These are phyloP conservation scores for Debaryomycetaceae sp. DNA, from an alignment of 1,139 yeast species.

Conservation along the genomic window DNA sequence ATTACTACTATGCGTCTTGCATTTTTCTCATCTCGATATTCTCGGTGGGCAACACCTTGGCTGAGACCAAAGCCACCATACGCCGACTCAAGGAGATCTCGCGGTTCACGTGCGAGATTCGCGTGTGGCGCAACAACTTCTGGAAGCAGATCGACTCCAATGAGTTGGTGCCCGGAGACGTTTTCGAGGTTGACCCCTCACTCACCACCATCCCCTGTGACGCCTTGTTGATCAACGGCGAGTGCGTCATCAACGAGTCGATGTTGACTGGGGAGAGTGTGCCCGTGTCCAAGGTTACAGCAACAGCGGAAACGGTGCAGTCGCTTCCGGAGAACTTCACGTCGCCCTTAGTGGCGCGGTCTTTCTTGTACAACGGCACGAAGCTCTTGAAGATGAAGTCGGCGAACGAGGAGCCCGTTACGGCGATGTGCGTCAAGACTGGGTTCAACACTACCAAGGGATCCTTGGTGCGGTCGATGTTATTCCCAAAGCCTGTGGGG, in stretches of 20 bases:
- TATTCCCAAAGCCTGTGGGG: slow-evolving; percentile 91
- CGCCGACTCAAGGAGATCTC: slow-evolving; percentile 71
- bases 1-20: slow-evolving; percentile 90
- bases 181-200: slow-evolving; percentile 87
- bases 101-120: slow-evolving; percentile 67
- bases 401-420: slow-evolving; percentile 63
- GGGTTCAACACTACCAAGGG: slow-evolving; percentile 97
- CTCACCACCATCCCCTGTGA: slow-evolving; percentile 79
- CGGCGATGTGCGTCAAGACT: slow-evolving; percentile 83
- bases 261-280: slow-evolving; percentile 98
- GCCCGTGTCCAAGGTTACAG: slow-evolving; percentile 80
- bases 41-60: slow-evolving; percentile 72
- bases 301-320: slow-evolving; percentile 57
- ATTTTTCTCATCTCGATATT: slow-evolving; percentile 80
- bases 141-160: slow-evolving; percentile 81
- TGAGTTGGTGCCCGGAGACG: slow-evolving; percentile 95
- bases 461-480: slow-evolving; percentile 89
- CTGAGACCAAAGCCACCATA: slow-evolving; percentile 80
- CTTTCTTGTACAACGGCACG: slow-evolving; percentile 84
- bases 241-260: slow-evolving; percentile 89
- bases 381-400: slow-evolving; percentile 78
- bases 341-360: slow-evolving; percentile 65
- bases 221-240: slow-evolving; percentile 81
- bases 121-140: slow-evolving; percentile 89
- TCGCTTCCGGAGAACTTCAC: slow-evolving; percentile 55